Evolutionary conservation across 2,329 filamentous ascomycete genomes (phyloP).

Genomic region (Paracoccidioides brasiliensis): DNA sequence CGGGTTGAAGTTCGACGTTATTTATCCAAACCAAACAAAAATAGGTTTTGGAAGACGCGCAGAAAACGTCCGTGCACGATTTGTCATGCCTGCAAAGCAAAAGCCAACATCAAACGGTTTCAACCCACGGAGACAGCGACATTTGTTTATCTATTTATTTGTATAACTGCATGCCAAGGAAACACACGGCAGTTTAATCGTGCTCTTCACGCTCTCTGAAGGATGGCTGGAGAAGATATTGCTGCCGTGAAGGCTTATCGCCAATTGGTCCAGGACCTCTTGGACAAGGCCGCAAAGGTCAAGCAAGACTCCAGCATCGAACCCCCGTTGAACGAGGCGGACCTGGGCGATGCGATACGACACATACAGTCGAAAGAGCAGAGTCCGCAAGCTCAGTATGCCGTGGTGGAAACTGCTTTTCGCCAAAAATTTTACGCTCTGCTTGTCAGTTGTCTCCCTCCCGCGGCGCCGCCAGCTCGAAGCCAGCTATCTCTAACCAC

Average conservation of each 20-base stretch:
- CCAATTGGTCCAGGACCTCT: constrained; percentile 42
- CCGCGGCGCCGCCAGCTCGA: constrained; percentile 19
- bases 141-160: neutral
- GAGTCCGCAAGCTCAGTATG: constrained; percentile 44
- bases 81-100: neutral
- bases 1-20: neutral
- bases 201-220: neutral
- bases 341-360: constrained; percentile 37
- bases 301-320: constrained; percentile 55
- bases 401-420: constrained; percentile 70
- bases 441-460: constrained; percentile 48
- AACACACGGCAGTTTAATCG: neutral
- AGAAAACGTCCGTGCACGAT: constrained; percentile 4
- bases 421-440: constrained; percentile 67
- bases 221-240: constrained; percentile 23
- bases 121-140: neutral
- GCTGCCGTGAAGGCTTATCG: constrained; percentile 34
- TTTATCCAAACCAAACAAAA: neutral
- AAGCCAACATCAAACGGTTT: neutral
- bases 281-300: constrained; percentile 44
- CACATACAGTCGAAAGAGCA: constrained; percentile 32
- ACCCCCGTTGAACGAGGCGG: constrained; percentile 58
- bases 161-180: too few species aligned
- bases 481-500: neutral
- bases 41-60: neutral